Evolutionary conservation across 2,329 filamentous ascomycete species (phyloP).

Genomic region (Trichoderma pleuroti): DNA sequence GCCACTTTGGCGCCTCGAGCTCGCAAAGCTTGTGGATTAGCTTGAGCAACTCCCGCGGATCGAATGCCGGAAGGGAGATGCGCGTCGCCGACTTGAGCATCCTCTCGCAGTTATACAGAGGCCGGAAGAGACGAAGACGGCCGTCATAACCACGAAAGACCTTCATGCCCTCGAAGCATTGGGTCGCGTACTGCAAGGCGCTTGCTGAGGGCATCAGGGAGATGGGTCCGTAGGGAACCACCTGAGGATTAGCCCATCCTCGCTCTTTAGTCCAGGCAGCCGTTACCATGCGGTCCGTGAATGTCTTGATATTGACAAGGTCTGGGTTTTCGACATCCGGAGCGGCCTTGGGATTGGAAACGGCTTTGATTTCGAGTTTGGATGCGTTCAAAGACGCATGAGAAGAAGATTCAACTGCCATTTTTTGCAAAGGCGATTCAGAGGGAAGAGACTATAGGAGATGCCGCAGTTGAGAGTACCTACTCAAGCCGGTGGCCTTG

Average conservation of each 20-base stretch:
- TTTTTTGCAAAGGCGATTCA: background rate
- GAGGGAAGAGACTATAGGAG: background rate
- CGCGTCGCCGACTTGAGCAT: slow-evolving; percentile 58
- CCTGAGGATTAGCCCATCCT: slow-evolving; percentile 71
- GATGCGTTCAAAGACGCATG: background rate
- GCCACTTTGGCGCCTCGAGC: slow-evolving; percentile 73
- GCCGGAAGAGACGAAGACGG: slow-evolving; percentile 71
- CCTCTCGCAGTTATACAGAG: slow-evolving; percentile 65
- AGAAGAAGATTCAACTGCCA: background rate
- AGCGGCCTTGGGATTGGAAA: background rate
- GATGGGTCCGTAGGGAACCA: slow-evolving; percentile 74
- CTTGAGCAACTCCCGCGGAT: slow-evolving; percentile 66
- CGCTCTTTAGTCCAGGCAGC: slow-evolving; percentile 59
- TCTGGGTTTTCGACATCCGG: background rate
- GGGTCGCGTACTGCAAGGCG: slow-evolving; percentile 81
- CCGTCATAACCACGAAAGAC: slow-evolving; percentile 76
- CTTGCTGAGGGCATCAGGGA: slow-evolving; percentile 76
- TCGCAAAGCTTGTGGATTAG: slow-evolving; percentile 68
- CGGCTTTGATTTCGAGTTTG: background rate
- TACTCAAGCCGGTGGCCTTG: background rate
- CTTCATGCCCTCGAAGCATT: slow-evolving; percentile 86
- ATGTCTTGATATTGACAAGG: background rate
- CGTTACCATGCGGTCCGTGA: slow-evolving; percentile 83
- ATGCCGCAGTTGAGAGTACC: background rate
- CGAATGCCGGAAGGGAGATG: slow-evolving; percentile 71